A percentile compares a stretch with the other conserved stretches of the same genome.
phyloP scores from a whole-genome alignment of 306 rosid genomes.

The Carpinus fangiana region DNA sequence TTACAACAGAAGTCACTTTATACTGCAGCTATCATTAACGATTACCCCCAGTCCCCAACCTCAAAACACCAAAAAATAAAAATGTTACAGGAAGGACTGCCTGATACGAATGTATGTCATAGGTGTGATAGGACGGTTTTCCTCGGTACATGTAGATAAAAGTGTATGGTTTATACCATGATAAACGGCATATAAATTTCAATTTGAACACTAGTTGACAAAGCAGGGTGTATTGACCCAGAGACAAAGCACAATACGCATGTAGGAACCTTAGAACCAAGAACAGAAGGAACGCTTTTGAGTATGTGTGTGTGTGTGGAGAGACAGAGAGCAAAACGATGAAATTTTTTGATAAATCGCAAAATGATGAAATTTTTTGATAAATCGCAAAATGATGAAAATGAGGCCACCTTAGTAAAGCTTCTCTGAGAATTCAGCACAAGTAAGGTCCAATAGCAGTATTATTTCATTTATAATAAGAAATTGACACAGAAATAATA shows the following conservation, averaged over 20 bases:
- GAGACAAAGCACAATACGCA: background rate
- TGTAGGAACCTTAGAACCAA: background rate
- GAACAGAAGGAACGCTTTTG: background rate
- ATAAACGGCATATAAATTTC: no score
- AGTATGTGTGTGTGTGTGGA: no score
- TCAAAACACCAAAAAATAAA: background rate
- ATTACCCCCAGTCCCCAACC: background rate
- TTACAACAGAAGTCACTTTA: background rate
- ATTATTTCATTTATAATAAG: background rate
- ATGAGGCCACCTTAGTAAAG: background rate
- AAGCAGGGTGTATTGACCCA: background rate
- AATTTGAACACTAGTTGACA: background rate
- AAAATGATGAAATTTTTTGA: no score
- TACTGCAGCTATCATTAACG: background rate
- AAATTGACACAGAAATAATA: background rate
- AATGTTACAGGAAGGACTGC: background rate
- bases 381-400: no score
- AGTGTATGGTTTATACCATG: no score
- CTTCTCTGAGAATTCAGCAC: background rate
- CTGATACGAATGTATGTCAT: no score
- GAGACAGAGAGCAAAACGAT: no score
- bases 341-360: no score
- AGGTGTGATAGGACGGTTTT: no score
- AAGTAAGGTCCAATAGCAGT: background rate
- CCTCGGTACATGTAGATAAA: background rate